A percentile compares a stretch with the other conserved stretches of the same genome.
These are phyloP conservation scores for Stagonosporopsis vannaccii DNA, from an alignment of 2,329 filamentous ascomycete species.

Conservation along the genomic window DNA sequence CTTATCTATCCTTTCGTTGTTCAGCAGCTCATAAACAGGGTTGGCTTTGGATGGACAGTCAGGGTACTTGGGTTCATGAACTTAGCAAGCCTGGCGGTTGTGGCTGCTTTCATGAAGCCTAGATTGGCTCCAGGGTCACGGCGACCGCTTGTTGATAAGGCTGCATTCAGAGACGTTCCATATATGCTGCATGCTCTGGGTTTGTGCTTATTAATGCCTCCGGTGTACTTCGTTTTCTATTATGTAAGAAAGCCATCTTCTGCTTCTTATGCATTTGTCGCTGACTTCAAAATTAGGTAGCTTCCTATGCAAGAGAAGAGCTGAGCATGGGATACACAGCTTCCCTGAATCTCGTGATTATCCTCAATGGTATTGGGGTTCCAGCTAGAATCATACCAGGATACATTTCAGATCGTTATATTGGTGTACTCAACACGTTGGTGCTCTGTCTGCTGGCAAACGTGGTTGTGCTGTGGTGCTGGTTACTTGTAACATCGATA, in stretches of 20 bases:
- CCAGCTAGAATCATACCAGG: neutral
- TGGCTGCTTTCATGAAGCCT: neutral
- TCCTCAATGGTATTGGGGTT: neutral
- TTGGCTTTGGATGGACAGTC: neutral
- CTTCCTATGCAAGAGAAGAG: neutral
- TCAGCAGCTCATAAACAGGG: neutral
- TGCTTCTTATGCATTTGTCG: neutral
- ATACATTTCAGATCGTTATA: neutral
- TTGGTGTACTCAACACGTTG: neutral
- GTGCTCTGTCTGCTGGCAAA: neutral
- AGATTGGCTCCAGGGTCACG: neutral
- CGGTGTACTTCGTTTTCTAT: neutral
- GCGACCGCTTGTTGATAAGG: neutral
- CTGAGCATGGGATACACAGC: neutral
- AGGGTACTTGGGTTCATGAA: neutral
- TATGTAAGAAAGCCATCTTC: neutral
- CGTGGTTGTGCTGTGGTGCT: neutral
- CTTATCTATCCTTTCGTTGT: neutral
- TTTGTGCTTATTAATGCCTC: neutral
- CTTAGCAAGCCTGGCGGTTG: neutral
- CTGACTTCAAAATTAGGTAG: neutral
- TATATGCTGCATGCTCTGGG: neutral
- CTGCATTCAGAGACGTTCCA: neutral
- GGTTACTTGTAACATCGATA: neutral
- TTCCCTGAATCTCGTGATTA: neutral